These are phyloP conservation scores for Zangia roseola DNA, from an alignment of 768 basidiomycete species.

Conservation along the genomic window DNA sequence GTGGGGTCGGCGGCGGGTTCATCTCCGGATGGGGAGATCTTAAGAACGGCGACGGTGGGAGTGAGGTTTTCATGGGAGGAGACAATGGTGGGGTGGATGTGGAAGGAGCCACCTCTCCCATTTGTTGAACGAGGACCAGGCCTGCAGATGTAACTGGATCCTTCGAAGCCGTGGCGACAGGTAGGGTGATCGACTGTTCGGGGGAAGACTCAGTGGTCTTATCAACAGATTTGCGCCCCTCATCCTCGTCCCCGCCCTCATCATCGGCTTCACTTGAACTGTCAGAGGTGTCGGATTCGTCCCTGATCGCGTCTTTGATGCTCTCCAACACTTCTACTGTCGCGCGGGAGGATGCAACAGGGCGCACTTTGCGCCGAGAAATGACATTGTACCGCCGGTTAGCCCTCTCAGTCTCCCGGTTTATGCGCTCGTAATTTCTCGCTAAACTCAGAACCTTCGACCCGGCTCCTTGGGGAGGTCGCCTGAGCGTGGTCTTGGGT, in stretches of 20 bases:
- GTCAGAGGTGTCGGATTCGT: conserved; percentile 72
- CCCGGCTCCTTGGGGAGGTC: conserved; percentile 47
- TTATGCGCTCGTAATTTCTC: conserved; percentile 86
- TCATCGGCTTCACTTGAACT: conserved; percentile 66
- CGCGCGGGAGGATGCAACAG: conserved; percentile 84
- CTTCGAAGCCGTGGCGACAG: conserved; percentile 14
- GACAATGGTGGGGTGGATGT: conserved; percentile 26
- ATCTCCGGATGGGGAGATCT: conserved; percentile 36
- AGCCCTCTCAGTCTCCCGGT: conserved; percentile 68
- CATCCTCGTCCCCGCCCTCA: conserved; percentile 62
- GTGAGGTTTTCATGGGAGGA: conserved; percentile 26
- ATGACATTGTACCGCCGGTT: conserved; percentile 84
- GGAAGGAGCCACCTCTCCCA: conserved; percentile 4
- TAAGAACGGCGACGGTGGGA: conserved; percentile 60
- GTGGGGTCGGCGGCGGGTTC: conserved; percentile 44
- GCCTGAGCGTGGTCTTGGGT: conserved; percentile 55
- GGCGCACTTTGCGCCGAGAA: conserved; percentile 82
- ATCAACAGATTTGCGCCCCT: conserved; percentile 33
- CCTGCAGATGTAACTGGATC: conserved; percentile 2
- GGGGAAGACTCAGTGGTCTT: conserved; percentile 30
- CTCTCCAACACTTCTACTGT: conserved; percentile 88
- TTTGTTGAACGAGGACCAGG: conserved; percentile 32
- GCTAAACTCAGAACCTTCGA: conserved; percentile 85
- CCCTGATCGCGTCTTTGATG: conserved; percentile 89
- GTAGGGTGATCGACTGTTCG: conserved; percentile 32